Evolutionary conservation across 2,329 filamentous ascomycete species (phyloP), one percentile per base, ranked within the genome.

Genomic region (Pyricularia pennisetigena): DNA sequence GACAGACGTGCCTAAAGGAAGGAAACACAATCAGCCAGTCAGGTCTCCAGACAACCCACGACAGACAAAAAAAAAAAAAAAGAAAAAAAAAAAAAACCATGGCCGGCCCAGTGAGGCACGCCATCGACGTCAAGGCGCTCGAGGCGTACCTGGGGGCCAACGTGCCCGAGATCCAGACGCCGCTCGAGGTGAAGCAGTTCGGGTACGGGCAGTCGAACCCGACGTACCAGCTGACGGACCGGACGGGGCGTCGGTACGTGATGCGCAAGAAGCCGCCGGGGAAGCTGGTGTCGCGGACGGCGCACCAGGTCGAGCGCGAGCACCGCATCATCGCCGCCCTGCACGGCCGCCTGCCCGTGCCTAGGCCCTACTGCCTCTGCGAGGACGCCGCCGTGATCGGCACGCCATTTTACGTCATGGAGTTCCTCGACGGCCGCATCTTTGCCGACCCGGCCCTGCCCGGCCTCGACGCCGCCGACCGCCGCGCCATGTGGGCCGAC

Each of bases 201-300:
- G 93, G 94, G 74, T 98, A 96, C 78, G 95, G 95, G 70, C 95
- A 98, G 81, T 97, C 93, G 69, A 99, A 98, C 77, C 95, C 95
- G 63, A 99, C 95, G 2, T 99, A 98, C 81, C 92, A 94, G 75
- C 84, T 98, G 75, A 97, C 89, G 20, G 88, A 88, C 67, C 83
- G 87, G 72, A 83, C 88, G 76, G 87, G 88, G 67, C 28, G 41
- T 4, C 88, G 89, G 76, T 97, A 90, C 80, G 95, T 99, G 41
- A 86, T 98, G 82, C 92, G 95, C 77, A 98, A 99, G 86, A 98
- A 98, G 81, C 95, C 95, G 0, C 94, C 95, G n/a, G 95, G 95
- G 71, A 88, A 90, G 80, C 89, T 99, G 57, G 85, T 98, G 66
- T 97, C 93, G 74, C 93, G 93, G 81, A 94, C 94, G 2, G 95